These are phyloP conservation scores for Pseudogymnoascus sp. DNA, from an alignment of 2,329 filamentous ascomycete species.

Conservation along the genomic window DNA sequence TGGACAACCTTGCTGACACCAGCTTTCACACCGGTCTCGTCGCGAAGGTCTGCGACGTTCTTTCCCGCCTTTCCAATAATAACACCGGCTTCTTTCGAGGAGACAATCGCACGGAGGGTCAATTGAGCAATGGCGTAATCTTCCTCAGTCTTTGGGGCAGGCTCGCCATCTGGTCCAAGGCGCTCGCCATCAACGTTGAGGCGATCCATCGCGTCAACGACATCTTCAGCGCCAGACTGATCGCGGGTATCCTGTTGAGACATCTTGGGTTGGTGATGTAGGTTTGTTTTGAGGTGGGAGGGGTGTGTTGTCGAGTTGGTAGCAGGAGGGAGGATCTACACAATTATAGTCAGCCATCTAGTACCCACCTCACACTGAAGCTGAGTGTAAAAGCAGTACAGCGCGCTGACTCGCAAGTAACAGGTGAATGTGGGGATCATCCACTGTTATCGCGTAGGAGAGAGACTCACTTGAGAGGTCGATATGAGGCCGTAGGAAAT, in stretches of 20 bases:
- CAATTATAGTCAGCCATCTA: neutral
- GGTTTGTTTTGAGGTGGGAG: constrained; percentile 4
- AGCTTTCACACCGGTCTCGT: constrained; percentile 95
- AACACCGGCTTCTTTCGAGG: constrained; percentile 96
- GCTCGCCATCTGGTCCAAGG: constrained; percentile 66
- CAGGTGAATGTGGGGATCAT: neutral
- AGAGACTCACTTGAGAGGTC: neutral
- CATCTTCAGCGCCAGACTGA: constrained; percentile 36
- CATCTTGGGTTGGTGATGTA: constrained; percentile 18
- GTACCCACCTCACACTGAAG: neutral
- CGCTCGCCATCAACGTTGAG: constrained; percentile 48
- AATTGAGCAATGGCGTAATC: constrained; percentile 90
- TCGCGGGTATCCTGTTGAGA: constrained; percentile 26
- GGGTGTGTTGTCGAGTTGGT: neutral
- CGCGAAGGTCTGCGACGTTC: constrained; percentile 93
- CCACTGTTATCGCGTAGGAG: neutral
- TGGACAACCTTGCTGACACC: constrained; percentile 98
- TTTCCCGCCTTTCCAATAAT: constrained; percentile 99
- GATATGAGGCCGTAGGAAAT: neutral
- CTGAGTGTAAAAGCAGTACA: no score
- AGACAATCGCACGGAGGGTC: constrained; percentile 93
- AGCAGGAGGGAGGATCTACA: neutral
- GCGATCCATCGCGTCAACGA: constrained; percentile 54
- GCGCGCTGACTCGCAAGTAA: neutral
- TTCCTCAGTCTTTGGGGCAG: constrained; percentile 84